Base-by-base conservation (phyloP, 176 grass and related monocot genomes). In the Dactylis glomerata region DNA sequence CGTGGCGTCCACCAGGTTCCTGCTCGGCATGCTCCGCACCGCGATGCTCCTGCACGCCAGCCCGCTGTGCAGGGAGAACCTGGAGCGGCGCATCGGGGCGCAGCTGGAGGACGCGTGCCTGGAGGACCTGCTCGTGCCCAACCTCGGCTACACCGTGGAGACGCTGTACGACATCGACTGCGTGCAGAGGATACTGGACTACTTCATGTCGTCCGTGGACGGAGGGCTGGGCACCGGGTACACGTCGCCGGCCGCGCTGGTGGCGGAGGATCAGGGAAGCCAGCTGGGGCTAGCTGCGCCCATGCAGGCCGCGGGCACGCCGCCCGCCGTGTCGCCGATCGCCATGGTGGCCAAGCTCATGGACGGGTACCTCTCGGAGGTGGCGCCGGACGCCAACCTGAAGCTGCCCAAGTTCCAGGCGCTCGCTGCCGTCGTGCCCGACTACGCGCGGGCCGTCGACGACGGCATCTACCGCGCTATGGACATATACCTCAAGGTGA, bases 401-500 rank as follows among this genome's bases (percentile, higher is more conserved):
- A 91, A 94, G 72, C 86, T 97, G 12, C 78, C 86, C 66, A 94
- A 97, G 90, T 97, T 97, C 74, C 90, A 90, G 73, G 89, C 90
- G 1, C 88, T 97, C 28, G 92, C 95, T 1, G 79, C 90, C 78
- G 92, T 87, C 1, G 84, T 97, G 20, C 92, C 95, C 5, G 92
- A 90, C 75, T 86, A 88, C 68, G 90, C 90, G 27, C 91, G 95
- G 68, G 42, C 90, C 73, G 73, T 88, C 41, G 88, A 94, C 23
- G 90, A 97, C 73, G 88, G 86, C 44, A 92, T 97, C 73, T 97
- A 97, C 36, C 88, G 89, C 33, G 95, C 90, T 33, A 87, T 87
- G 32, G 95, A 92, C 71, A 90, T 92, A 75, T 97, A 94, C 83
- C 88, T 97, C 72, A 92, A 97, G 92, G 95, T 94, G 75, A 67